These are phyloP conservation scores for Phaeomoniella chlamydospora DNA, from an alignment of 2,329 filamentous ascomycete genomes.

Conservation along the genomic window DNA sequence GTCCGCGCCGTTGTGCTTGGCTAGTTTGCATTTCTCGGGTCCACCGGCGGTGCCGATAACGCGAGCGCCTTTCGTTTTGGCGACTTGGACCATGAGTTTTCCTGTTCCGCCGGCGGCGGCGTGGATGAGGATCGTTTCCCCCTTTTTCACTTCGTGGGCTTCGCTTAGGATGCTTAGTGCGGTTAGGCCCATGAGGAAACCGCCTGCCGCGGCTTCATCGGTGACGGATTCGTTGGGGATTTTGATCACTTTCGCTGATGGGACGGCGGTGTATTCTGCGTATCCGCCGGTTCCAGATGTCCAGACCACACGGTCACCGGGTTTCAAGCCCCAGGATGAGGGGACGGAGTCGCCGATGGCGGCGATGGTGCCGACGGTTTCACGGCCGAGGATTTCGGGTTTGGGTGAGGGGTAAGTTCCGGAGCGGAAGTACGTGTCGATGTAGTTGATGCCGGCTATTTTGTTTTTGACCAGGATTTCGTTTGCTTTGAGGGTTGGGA, in stretches of 20 bases:
- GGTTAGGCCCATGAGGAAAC: constrained; percentile 69
- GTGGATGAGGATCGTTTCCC: constrained; percentile 72
- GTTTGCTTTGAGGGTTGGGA: constrained; percentile 53
- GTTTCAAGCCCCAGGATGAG: constrained; percentile 38
- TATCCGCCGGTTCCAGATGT: constrained; percentile 37
- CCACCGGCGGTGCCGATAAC: constrained; percentile 70
- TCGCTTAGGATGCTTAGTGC: constrained; percentile 68
- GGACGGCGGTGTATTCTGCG: constrained; percentile 43
- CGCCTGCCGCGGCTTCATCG: constrained; percentile 52
- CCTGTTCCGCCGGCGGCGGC: constrained; percentile 77
- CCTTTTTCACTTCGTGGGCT: constrained; percentile 53
- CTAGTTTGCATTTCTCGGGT: constrained; percentile 55
- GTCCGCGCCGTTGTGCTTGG: constrained; percentile 55
- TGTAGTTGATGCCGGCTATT: constrained; percentile 71
- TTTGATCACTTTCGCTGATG: constrained; percentile 40
- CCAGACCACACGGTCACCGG: constrained; percentile 61
- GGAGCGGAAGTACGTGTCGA: constrained; percentile 81
- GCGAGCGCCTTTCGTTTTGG: constrained; percentile 57
- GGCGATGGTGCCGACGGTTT: constrained; percentile 60
- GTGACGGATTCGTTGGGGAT: constrained; percentile 49
- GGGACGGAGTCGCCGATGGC: constrained; percentile 38
- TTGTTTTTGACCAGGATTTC: constrained; percentile 71
- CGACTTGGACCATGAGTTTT: constrained; percentile 54
- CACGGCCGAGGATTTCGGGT: constrained; percentile 66
- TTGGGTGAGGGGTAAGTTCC: constrained; percentile 61